Evolutionary conservation across 257 asterid species (phyloP), one percentile per base, ranked within the genome.

Genomic region (Solanum chmielewskii): DNA sequence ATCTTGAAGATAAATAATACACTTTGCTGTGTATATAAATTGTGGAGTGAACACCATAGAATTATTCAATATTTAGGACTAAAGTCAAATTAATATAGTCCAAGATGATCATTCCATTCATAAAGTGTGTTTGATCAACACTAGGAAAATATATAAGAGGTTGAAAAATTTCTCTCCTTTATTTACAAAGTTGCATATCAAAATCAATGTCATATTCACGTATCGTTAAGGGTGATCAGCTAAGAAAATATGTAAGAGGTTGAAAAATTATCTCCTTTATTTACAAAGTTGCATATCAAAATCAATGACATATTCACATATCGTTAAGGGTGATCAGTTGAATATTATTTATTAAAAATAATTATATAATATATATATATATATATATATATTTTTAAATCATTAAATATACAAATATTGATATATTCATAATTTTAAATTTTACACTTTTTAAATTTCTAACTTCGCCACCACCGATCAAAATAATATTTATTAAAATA

Each of bases 381-480:
- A 25, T 25, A 25, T 25, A 25, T 25, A 25, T 25, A 25, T 25
- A 25, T 25, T 56, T 18, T 56, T 20, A 20, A 56, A 56, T 56
- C 5, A 56, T 0, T 56, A 0, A 0, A 0, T 56, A 20, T 56
- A 11, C 11, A 20, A 7, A 20, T 56, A 1, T 56, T 56, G 0
- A 20, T 20, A 20, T 7, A 56, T 20, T 3, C 4, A 56, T 20
- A 56, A 56, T 56, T 56, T 0, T 52, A 18, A 52, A 52, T 18
- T 52, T 52, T 52, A 3, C 16, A 52, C 0, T 16, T 9, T 3
- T 52, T 0, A 7, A 52, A 18, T 52, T 18, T 18, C 4, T 52
- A 16, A 4, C 7, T 52, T 16, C 11, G 5, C 1, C 27, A 25
- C 27, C 11, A 56, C 2, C 5, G 0, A 56, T 1, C 2, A 7